Conservation (phyloP, 176 grass and related monocot species). For the Paspalum vaginatum region DNA sequence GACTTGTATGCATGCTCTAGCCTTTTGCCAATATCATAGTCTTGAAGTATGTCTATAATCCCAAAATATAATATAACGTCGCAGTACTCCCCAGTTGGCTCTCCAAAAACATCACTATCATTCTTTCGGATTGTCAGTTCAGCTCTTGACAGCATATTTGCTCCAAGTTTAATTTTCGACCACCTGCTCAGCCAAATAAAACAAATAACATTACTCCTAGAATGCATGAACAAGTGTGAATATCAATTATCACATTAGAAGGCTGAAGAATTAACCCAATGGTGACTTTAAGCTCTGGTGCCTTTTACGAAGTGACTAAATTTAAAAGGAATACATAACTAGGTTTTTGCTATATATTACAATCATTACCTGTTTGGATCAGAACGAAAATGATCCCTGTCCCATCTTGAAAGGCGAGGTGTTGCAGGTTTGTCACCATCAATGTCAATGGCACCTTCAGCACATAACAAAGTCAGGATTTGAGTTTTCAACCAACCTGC, state of each 20-base stretch:
- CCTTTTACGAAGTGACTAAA: constrained; percentile 2
- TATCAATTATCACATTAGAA: constrained; percentile 15
- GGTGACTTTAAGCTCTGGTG: constrained; percentile 5
- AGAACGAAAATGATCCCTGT: constrained; percentile 71
- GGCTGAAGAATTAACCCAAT: constrained; percentile 19
- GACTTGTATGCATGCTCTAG: constrained; percentile 89
- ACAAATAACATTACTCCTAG: neutral
- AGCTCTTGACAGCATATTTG: constrained; percentile 78
- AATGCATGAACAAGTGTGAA: constrained; percentile 21
- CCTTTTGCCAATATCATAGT: constrained; percentile 88
- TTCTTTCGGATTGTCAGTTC: constrained; percentile 61
- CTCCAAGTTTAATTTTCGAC: constrained; percentile 70
- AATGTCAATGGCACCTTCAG: constrained; percentile 70
- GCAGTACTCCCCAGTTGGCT: constrained; percentile 75
- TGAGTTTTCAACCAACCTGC: constrained; percentile 42
- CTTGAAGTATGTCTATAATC: constrained; percentile 96
- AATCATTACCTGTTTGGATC: constrained; percentile 85
- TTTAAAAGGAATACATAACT: constrained; percentile 6
- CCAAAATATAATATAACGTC: constrained; percentile 84
- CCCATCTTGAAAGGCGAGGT: constrained; percentile 71
- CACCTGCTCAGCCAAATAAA: constrained; percentile 51
- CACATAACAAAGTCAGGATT: constrained; percentile 35
- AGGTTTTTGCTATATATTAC: constrained; percentile 25
- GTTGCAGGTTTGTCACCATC: constrained; percentile 56
- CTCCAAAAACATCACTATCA: constrained; percentile 64